phyloP scores from a whole-genome alignment of 2,329 filamentous ascomycete genomes.

The Sporothrix mexicana region DNA sequence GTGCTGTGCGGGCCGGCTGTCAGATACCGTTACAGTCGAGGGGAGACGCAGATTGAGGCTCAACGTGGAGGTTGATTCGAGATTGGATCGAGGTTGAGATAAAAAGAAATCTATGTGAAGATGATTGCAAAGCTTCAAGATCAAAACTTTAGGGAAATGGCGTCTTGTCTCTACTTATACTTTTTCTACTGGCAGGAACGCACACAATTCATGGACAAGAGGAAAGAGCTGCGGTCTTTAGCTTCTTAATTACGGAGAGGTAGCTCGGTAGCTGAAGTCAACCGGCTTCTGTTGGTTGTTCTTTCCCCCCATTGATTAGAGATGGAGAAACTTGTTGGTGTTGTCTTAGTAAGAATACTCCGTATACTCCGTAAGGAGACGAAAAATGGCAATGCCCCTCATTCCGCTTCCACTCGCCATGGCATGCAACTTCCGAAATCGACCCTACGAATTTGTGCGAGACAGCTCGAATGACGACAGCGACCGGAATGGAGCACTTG shows the following conservation, averaged over 20 bases:
- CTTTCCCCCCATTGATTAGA: not conserved
- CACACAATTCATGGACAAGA: not conserved
- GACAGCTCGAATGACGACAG: slow-evolving; percentile 4
- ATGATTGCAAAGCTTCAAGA: not conserved
- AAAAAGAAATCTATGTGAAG: not conserved
- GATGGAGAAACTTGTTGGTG: not conserved
- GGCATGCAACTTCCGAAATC: not conserved
- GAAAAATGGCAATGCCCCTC: not conserved
- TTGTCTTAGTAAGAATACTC: not conserved
- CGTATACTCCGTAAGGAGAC: too few species aligned
- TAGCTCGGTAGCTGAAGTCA: not conserved
- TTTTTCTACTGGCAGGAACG: not conserved
- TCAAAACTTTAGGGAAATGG: not conserved
- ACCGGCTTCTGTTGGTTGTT: not conserved
- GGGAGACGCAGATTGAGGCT: not conserved
- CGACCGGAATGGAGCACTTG: not conserved
- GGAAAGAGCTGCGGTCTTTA: slow-evolving; percentile 17
- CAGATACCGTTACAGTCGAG: not conserved
- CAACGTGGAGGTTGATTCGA: not conserved
- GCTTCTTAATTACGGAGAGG: slow-evolving; percentile 20
- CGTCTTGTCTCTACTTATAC: slow-evolving; percentile 8
- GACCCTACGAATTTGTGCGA: not conserved
- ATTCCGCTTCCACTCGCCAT: not conserved
- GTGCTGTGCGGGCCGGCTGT: slow-evolving; percentile 5
- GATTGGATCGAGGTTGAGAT: not conserved